phyloP scores from a whole-genome alignment of 2,329 filamentous ascomycete species.

The Aaosphaeria arxii region DNA sequence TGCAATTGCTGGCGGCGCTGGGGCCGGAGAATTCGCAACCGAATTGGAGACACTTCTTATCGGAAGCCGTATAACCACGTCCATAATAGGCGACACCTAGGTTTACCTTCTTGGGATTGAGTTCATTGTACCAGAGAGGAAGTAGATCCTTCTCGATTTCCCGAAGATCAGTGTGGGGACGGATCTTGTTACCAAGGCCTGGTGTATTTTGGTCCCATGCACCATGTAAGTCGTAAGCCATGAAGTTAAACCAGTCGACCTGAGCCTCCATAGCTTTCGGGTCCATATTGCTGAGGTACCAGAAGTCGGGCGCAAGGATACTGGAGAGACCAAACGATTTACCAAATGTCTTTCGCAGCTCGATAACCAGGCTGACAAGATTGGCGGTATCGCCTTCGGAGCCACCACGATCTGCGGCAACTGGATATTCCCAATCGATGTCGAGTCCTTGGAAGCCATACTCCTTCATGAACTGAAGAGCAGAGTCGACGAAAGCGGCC shows the following conservation, averaged over 20 bases:
- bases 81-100: slow-evolving; percentile 50
- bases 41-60: slow-evolving; percentile 10
- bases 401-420: background rate
- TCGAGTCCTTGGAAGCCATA: slow-evolving; percentile 47
- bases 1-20: slow-evolving; percentile 16
- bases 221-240: slow-evolving; percentile 43
- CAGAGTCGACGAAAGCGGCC: slow-evolving; percentile 36
- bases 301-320: slow-evolving; percentile 17
- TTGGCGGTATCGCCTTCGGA: background rate
- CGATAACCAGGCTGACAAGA: background rate
- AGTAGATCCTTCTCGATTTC: slow-evolving; percentile 42
- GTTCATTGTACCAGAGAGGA: slow-evolving; percentile 45
- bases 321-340: slow-evolving; percentile 21
- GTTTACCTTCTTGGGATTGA: slow-evolving; percentile 41
- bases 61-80: slow-evolving; percentile 22
- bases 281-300: slow-evolving; percentile 27
- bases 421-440: slow-evolving; percentile 40
- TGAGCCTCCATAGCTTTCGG: slow-evolving; percentile 35
- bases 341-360: slow-evolving; percentile 6
- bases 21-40: slow-evolving; percentile 9
- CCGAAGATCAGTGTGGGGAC: slow-evolving; percentile 44
- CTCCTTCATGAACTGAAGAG: slow-evolving; percentile 37
- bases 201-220: slow-evolving; percentile 32
- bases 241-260: slow-evolving; percentile 25
- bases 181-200: slow-evolving; percentile 13